These are phyloP conservation scores for Brasenia schreberi DNA, from an alignment of 164 flowering plant genomes.

Conservation along the genomic window DNA sequence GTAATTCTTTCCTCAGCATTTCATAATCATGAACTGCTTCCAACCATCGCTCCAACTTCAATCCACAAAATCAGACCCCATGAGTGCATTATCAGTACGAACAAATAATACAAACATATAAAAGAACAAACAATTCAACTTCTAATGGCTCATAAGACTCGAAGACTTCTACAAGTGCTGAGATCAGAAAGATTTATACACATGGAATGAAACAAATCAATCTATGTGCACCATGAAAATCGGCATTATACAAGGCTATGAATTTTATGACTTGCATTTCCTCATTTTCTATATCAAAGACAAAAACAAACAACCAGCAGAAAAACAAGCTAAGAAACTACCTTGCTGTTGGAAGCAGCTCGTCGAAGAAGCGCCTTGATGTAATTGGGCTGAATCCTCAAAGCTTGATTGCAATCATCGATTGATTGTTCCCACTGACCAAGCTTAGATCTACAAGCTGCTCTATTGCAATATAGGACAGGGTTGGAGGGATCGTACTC, in stretches of 20 bases:
- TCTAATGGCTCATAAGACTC: too few species aligned
- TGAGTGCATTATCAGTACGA: too few species aligned
- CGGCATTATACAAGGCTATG: too few species aligned
- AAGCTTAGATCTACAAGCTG: conserved; percentile 84
- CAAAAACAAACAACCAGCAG: not conserved
- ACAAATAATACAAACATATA: too few species aligned
- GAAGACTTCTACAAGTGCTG: too few species aligned
- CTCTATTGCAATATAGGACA: conserved; percentile 82
- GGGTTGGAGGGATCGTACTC: conserved; percentile 57
- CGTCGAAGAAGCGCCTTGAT: conserved; percentile 75
- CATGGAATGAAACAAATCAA: too few species aligned
- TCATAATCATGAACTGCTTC: conserved; percentile 82
- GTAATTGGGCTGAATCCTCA: conserved; percentile 60
- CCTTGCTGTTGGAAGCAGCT: conserved; percentile 73
- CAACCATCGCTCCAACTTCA: conserved; percentile 65
- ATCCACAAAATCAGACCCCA: not conserved
- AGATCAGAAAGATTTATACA: too few species aligned
- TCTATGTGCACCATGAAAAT: too few species aligned
- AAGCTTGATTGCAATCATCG: conserved; percentile 79
- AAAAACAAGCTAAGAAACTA: conserved; percentile 5
- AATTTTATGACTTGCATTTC: not conserved
- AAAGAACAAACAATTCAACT: too few species aligned
- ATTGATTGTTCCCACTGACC: conserved; percentile 61
- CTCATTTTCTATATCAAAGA: not conserved
- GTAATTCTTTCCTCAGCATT: conserved; percentile 50